A percentile compares a stretch with the other conserved stretches of the same genome.
Conservation (phyloP, 2,329 filamentous ascomycete genomes). For the Fusarium oxysporum region DNA sequence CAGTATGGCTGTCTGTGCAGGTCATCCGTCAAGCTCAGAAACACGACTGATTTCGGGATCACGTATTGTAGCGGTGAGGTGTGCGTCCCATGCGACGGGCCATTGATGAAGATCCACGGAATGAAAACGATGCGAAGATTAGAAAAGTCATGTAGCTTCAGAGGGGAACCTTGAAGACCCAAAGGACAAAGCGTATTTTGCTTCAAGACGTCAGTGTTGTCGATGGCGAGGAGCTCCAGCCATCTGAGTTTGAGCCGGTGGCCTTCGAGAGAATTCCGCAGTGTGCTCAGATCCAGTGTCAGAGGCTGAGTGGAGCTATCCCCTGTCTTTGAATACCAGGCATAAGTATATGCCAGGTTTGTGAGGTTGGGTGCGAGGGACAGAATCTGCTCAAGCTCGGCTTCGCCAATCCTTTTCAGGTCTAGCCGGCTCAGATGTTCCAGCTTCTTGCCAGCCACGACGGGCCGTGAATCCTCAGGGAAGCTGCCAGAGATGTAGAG, state of each 20-base stretch:
- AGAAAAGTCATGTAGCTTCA: not conserved
- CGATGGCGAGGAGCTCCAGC: not conserved
- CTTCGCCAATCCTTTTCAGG: not conserved
- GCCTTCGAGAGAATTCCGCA: not conserved
- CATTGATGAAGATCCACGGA: not conserved
- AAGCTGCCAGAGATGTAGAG: not conserved
- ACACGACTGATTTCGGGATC: not conserved
- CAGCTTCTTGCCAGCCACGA: not conserved
- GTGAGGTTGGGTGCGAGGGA: not conserved
- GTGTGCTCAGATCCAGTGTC: not conserved
- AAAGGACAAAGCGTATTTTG: not conserved
- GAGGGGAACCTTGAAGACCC: rapidly evolving
- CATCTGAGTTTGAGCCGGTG: not conserved
- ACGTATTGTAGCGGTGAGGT: not conserved
- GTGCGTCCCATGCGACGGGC: rapidly evolving
- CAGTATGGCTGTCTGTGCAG: not conserved
- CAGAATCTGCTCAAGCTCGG: not conserved
- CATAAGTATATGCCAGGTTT: not conserved
- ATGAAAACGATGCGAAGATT: rapidly evolving
- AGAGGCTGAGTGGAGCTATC: not conserved
- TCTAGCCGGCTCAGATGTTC: not conserved
- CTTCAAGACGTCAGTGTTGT: not conserved
- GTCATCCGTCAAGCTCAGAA: not conserved
- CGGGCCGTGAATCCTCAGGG: rapidly evolving
- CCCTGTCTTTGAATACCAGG: not conserved